Base-by-base conservation (phyloP, 306 rosid genomes). In the Glycine soja region DNA sequence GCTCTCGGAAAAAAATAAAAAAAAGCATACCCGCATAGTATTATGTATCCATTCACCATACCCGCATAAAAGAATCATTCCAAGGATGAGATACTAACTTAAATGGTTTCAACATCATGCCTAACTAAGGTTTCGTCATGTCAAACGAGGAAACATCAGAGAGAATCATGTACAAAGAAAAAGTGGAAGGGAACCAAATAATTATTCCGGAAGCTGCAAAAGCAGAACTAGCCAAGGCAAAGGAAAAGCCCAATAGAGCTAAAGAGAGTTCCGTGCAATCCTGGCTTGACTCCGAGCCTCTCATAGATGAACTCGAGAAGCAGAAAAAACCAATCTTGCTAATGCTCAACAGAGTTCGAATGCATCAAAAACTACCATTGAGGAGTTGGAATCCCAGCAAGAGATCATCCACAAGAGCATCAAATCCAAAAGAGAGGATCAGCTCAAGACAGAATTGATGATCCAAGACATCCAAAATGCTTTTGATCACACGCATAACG, bases 241-340 rank as follows among this genome's bases (percentile, higher is more conserved):
- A 81, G 69, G 78, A 83, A 45, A 87, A 85, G 65, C 77, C 88
- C 40, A 73, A n/a, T 34, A 77, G 19, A 59, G 93, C 92, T 10
- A 91, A 79, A 77, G 93, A 91, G 72, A 63, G 77, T 19, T 65
- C 83, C 10, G 70, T 56, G 43, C 92, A 90, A 50, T 87, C 90
- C 18, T 90, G 97, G 92, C 89, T 87, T 18, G 93, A 90, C 77
- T 87, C 94, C n/a, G 81, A 76, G 78, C 91, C 91, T 65, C 88
- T 85, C 82, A 85, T 86, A 51, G 94, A 88, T 34, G 87, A 88
- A 77, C 90, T 91, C 2, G 90, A 88, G 45, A 84, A 38, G 76
- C 74, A 81, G 66, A 91, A 90, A 91, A 90, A 70, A 52, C 69
- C 38, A 45, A 66, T 69, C 89, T 91, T 47, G 86, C 80, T 48